A percentile compares a stretch with the other conserved stretches of the same genome.
phyloP scores from a whole-genome alignment of 495 filamentous ascomycete genomes.

The Emericellopsis terricola region DNA sequence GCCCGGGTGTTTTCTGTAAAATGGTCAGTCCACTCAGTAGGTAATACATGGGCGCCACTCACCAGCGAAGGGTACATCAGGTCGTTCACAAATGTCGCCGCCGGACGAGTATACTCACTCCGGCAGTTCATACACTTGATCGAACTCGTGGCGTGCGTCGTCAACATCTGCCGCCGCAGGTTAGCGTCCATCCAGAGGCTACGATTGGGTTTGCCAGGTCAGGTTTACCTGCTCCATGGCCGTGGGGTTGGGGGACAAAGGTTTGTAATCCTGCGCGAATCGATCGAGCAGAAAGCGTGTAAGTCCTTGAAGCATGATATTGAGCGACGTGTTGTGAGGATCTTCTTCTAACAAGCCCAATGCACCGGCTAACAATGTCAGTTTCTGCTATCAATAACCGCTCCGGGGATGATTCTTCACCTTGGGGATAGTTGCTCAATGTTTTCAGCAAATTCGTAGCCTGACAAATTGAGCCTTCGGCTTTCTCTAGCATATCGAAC shows the following conservation, averaged over 20 bases:
- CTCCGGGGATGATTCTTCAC: too few species aligned
- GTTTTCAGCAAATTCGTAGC: constrained; percentile 93
- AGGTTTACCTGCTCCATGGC: constrained; percentile 34
- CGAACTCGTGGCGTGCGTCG: constrained; percentile 24
- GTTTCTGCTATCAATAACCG: too few species aligned
- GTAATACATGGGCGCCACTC: constrained; percentile 5
- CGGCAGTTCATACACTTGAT: constrained; percentile 72
- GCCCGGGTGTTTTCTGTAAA: constrained; percentile 17
- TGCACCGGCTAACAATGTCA: constrained; percentile 33
- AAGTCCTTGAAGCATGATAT: constrained; percentile 56
- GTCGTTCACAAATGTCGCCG: constrained; percentile 59
- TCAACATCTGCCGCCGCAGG: constrained; percentile 16
- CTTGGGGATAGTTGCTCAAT: constrained; percentile 58
- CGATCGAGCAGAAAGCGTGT: constrained; percentile 62
- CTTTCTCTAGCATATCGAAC: constrained; percentile 96
- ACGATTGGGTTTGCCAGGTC: too few species aligned
- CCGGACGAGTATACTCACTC: constrained; percentile 53
- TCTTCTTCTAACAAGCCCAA: constrained; percentile 73
- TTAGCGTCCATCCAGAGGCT: too few species aligned
- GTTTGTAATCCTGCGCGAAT: constrained; percentile 50
- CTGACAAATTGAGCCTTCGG: constrained; percentile 80
- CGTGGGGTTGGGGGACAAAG: constrained; percentile 34
- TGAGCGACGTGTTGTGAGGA: constrained; percentile 44
- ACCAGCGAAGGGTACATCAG: constrained; percentile 58
- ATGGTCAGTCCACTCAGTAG: constrained; percentile 2